These are phyloP conservation scores for Eremothecium coryli DNA, from an alignment of 1,139 yeast genomes.

Conservation along the genomic window DNA sequence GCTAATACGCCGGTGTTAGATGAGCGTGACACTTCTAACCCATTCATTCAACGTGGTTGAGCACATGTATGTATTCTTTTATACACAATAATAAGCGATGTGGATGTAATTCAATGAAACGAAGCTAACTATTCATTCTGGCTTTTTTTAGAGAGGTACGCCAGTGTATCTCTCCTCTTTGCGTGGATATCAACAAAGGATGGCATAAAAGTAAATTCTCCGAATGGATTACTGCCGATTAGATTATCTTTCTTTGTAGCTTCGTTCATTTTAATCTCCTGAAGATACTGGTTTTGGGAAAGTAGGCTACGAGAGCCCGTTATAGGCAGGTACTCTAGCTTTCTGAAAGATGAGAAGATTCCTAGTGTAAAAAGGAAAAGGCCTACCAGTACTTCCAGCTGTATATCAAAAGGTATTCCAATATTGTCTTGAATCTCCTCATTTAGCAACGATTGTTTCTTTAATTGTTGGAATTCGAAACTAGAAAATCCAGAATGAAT, in stretches of 20 bases:
- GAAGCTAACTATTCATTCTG: slow-evolving; percentile 2
- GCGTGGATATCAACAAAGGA: slow-evolving; percentile 23
- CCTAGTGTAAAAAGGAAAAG: slow-evolving; percentile 20
- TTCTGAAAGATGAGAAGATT: slow-evolving; percentile 22
- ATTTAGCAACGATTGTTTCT: slow-evolving; percentile 13
- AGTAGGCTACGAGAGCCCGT: slow-evolving; percentile 13
- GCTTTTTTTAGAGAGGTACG: slow-evolving; percentile 13
- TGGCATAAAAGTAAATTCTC: slow-evolving; percentile 25
- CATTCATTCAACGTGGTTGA: slow-evolving; percentile 6
- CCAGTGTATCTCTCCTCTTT: slow-evolving; percentile 19
- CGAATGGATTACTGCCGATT: slow-evolving; percentile 25
- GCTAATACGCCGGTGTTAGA: slow-evolving; percentile 5
- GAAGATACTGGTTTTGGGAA: slow-evolving; percentile 21
- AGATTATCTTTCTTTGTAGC: slow-evolving; percentile 26
- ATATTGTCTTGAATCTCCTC: neutral
- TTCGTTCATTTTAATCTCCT: slow-evolving; percentile 24
- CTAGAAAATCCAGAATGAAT: slow-evolving; percentile 30
- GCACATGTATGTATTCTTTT: neutral
- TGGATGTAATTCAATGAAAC: no score
- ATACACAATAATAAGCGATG: slow-evolving; percentile 2
- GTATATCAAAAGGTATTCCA: slow-evolving; percentile 25
- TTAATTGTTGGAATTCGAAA: slow-evolving; percentile 26
- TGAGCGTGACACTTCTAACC: slow-evolving; percentile 6
- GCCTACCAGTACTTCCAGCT: slow-evolving; percentile 22
- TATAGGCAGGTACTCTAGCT: slow-evolving; percentile 19